Evolutionary conservation across 441 rosid species (phyloP).

Genomic region (Corymbia citriodora): DNA sequence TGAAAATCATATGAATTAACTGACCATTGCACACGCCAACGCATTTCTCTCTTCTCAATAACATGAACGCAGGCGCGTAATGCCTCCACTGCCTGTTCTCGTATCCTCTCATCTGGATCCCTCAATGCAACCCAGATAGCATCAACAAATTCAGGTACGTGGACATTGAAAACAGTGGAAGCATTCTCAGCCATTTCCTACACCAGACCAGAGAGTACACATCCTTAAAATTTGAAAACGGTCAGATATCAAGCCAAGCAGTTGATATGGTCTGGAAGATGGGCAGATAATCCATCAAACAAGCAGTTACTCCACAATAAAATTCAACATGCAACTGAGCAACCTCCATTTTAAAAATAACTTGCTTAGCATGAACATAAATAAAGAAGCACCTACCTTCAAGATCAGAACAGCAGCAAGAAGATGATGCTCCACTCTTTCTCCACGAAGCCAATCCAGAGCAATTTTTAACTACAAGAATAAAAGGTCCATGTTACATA

Average conservation of each 20-base stretch:
- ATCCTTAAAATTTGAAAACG: constrained; percentile 6
- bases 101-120: constrained; percentile 82
- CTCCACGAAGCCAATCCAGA: constrained; percentile 87
- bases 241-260: not conserved
- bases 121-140: constrained; percentile 99
- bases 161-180: constrained; percentile 96
- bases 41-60: constrained; percentile 98
- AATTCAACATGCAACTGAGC: not conserved
- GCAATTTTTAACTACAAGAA: constrained; percentile 73
- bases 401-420: constrained; percentile 92
- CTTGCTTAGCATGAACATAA: not conserved
- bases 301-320: not conserved
- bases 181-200: constrained; percentile 99
- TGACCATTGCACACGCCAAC: constrained; percentile 99
- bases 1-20: constrained; percentile 10
- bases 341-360: not conserved
- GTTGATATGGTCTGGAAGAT: not conserved
- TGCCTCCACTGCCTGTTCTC: constrained; percentile 96
- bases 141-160: constrained; percentile 93
- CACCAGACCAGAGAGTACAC: not conserved
- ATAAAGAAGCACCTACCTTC: constrained; percentile 50
- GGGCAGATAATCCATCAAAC: not conserved
- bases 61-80: constrained; percentile 98
- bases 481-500: constrained; percentile 2
- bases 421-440: constrained; percentile 84